Conservation (phyloP, 352 stramenopile genomes). For the Phytophthora litchii region DNA sequence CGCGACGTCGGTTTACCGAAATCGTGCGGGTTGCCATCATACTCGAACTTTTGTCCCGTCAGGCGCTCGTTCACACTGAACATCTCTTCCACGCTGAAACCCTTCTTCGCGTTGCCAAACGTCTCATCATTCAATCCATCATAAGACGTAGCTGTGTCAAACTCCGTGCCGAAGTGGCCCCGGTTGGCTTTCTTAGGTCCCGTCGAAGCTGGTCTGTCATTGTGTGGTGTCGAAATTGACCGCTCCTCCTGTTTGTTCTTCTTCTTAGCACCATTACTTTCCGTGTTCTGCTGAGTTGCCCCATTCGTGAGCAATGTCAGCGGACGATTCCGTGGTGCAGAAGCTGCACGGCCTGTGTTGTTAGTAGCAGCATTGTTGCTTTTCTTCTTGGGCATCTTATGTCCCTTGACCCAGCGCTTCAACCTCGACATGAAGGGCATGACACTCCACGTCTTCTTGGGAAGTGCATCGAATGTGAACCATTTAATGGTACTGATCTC, state of each 20-base stretch:
- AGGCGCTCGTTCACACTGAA: conserved; percentile 94
- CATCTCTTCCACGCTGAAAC: conserved; percentile 95
- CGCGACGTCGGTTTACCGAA: conserved; percentile 80
- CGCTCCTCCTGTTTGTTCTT: conserved; percentile 46
- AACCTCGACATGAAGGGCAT: conserved; percentile 93
- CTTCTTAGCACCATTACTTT: conserved; percentile 35
- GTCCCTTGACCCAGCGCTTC: conserved; percentile 88
- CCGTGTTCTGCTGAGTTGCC: conserved; percentile 28
- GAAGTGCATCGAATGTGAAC: conserved; percentile 90
- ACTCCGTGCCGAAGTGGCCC: conserved; percentile 86
- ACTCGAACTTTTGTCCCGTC: conserved; percentile 92
- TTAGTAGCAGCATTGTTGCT: conserved; percentile 38
- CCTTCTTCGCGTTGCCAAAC: conserved; percentile 75
- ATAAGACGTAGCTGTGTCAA: conserved; percentile 76
- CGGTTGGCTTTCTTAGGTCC: conserved; percentile 44
- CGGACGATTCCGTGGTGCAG: conserved; percentile 76
- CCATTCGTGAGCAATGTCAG: conserved; percentile 45
- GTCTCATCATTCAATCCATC: conserved; percentile 91
- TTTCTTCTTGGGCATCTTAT: conserved; percentile 72
- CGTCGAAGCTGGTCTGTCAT: conserved; percentile 43
- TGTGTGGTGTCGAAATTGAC: conserved; percentile 80
- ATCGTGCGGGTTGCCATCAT: conserved; percentile 95
- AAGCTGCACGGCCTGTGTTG: conserved; percentile 67
- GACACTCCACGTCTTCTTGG: conserved; percentile 94
- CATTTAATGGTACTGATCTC: conserved; percentile 95